A percentile compares a stretch with the other conserved stretches of the same genome.
Evolutionary conservation across 2,329 filamentous ascomycete genomes (phyloP).

Genomic region (Alternaria tenuissima): DNA sequence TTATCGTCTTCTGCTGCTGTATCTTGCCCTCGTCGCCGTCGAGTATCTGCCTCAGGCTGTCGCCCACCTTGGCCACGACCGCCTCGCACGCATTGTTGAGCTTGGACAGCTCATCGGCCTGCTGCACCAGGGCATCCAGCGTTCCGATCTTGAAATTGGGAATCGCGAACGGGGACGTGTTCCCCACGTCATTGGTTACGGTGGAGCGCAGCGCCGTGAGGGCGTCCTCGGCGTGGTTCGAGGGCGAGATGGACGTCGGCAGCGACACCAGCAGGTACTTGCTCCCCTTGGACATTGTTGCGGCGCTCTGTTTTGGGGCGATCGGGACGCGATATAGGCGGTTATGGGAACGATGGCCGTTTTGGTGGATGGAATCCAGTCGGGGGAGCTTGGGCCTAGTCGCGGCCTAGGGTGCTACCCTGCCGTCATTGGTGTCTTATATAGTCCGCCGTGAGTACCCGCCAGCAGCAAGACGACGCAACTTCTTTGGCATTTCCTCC

Average conservation of each 20-base stretch:
- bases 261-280: conserved; percentile 91
- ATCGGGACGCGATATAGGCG: conserved; percentile 25
- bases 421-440: conserved; percentile 30
- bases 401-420: conserved; percentile 8
- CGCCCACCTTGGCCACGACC: conserved; percentile 86
- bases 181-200: conserved; percentile 77
- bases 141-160: conserved; percentile 98
- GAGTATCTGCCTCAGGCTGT: conserved; percentile 82
- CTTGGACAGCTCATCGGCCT: conserved; percentile 94
- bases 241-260: conserved; percentile 84
- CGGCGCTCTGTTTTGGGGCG: conserved; percentile 22
- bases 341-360: conserved; percentile 28
- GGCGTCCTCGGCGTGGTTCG: conserved; percentile 81
- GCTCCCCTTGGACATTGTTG: conserved; percentile 54
- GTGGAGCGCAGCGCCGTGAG: conserved; percentile 77
- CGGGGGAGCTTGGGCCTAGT: conserved; percentile 27
- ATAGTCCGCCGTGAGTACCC: conserved; percentile 30
- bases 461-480: conserved; percentile 10
- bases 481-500: conserved; percentile 14
- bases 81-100: conserved; percentile 80
- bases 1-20: conserved; percentile 88
- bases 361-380: conserved; percentile 28
- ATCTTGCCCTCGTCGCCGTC: conserved; percentile 85
- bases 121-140: conserved; percentile 91
- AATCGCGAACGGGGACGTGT: conserved; percentile 78